phyloP scores from a whole-genome alignment of 108 stramenopile genomes.

The Pseudonitzschia pungens region DNA sequence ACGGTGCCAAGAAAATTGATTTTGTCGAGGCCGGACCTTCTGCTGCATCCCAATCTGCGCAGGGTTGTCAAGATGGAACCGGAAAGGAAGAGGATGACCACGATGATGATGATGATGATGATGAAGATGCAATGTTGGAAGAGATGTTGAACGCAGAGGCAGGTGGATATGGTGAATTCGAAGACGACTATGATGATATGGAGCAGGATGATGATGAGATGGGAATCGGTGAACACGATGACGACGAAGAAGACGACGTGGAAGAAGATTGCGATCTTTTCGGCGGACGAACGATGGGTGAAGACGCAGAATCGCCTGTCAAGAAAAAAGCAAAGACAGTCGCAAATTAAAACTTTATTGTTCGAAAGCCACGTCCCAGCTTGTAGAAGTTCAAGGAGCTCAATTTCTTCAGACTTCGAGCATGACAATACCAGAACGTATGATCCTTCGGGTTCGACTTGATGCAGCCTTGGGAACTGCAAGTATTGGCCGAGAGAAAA shows the following conservation, averaged over 20 bases:
- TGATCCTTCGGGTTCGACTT: too few relatives aligned
- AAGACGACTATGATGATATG: slow-evolving; percentile 59
- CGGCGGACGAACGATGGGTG: slow-evolving; percentile 9
- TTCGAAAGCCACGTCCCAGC: too few relatives aligned
- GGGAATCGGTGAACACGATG: slow-evolving; percentile 21
- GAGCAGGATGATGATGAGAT: slow-evolving; percentile 18
- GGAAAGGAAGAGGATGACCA: slow-evolving; percentile 17
- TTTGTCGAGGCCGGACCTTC: neutral
- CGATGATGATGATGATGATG: slow-evolving; percentile 51
- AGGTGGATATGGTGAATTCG: slow-evolving; percentile 56
- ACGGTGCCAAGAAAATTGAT: neutral
- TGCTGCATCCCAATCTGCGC: neutral
- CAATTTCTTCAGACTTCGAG: too few relatives aligned
- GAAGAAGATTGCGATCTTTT: slow-evolving; percentile 30
- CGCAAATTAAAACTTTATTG: neutral
- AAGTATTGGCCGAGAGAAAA: too few relatives aligned
- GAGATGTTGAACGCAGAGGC: slow-evolving; percentile 64
- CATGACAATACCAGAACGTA: too few relatives aligned
- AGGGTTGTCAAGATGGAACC: neutral
- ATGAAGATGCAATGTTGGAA: slow-evolving; percentile 71
- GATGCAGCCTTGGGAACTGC: too few relatives aligned
- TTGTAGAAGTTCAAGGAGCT: too few relatives aligned
- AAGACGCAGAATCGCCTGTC: neutral
- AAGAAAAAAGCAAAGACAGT: slow-evolving; percentile 8
- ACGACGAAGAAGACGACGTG: slow-evolving; percentile 22